Evolutionary conservation across 2,329 filamentous ascomycete genomes (phyloP).

Genomic region (Cercospora nicotianae): DNA sequence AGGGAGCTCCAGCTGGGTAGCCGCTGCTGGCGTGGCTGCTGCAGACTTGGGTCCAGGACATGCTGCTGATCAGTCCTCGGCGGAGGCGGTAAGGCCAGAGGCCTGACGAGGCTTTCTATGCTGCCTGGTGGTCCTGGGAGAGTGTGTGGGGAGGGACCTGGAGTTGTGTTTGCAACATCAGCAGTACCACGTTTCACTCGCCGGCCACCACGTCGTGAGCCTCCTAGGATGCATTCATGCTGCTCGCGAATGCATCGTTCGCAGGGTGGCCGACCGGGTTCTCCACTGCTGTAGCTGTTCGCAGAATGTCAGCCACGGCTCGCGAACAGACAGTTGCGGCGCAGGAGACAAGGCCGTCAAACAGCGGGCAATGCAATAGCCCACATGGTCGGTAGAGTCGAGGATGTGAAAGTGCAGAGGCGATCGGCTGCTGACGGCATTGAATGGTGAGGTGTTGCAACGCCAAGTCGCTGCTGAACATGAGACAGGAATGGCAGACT

Average conservation of each 20-base stretch:
- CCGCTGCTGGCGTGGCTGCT: conserved; percentile 19
- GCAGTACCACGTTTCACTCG: conserved; percentile 34
- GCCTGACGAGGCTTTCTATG: conserved; percentile 26
- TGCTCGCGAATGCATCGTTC: conserved; percentile 39
- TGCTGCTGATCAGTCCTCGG: conserved; percentile 18
- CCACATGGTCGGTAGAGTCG: neutral
- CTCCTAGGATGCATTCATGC: conserved; percentile 38
- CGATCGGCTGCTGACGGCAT: conserved; percentile 20
- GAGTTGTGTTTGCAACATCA: conserved; percentile 6
- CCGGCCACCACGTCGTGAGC: conserved; percentile 36
- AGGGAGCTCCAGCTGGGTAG: conserved; percentile 28
- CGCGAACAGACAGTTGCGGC: neutral
- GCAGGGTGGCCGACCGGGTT: conserved; percentile 36
- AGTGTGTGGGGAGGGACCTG: conserved; percentile 1
- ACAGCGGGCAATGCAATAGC: neutral
- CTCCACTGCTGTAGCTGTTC: conserved; percentile 36
- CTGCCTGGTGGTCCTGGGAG: neutral
- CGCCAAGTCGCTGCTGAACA: neutral
- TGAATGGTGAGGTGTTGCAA: neutral
- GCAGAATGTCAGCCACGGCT: conserved; percentile 6
- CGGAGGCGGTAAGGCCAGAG: conserved; percentile 20
- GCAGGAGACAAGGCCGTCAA: neutral
- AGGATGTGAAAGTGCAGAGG: neutral
- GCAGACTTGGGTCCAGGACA: conserved; percentile 15
- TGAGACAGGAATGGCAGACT: conserved; percentile 17